Conservation (phyloP, 129 eudicot species). For the Ambrosia artemisiifolia region DNA sequence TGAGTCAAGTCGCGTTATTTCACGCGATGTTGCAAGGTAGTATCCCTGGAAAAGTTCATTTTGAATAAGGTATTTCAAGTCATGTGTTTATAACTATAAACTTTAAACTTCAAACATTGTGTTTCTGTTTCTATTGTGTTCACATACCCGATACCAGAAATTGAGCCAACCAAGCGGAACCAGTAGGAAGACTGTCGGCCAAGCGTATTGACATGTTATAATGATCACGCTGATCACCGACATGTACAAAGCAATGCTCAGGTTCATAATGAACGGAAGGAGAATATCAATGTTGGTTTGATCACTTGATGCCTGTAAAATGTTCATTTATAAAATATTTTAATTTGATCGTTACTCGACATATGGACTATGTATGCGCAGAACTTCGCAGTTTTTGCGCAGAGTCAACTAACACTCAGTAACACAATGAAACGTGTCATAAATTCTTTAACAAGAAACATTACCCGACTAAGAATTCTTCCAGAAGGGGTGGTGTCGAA, state of each 20-base stretch:
- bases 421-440: too few relatives aligned
- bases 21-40: conserved; percentile 68
- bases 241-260: conserved; percentile 48
- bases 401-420: too few relatives aligned
- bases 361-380: too few relatives aligned
- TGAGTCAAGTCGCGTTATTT: conserved; percentile 58
- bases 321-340: neutral
- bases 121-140: neutral
- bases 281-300: conserved; percentile 57
- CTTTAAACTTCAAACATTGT: too few relatives aligned
- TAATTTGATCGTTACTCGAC: too few relatives aligned
- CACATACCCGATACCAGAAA: conserved; percentile 72
- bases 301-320: conserved; percentile 70
- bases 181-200: conserved; percentile 59
- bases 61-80: neutral
- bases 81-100: neutral
- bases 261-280: conserved; percentile 48
- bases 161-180: conserved; percentile 70
- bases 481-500: conserved; percentile 85
- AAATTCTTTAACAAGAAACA: neutral
- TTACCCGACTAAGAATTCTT: conserved; percentile 72
- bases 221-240: conserved; percentile 48
- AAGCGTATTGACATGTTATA: conserved; percentile 62
- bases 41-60: conserved; percentile 41
- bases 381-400: too few relatives aligned